Percentiles rank a stretch among this genome's conserved stretches.
Evolutionary conservation across 176 grass and related monocot genomes (phyloP).

Genomic region (Oryza nivara): DNA sequence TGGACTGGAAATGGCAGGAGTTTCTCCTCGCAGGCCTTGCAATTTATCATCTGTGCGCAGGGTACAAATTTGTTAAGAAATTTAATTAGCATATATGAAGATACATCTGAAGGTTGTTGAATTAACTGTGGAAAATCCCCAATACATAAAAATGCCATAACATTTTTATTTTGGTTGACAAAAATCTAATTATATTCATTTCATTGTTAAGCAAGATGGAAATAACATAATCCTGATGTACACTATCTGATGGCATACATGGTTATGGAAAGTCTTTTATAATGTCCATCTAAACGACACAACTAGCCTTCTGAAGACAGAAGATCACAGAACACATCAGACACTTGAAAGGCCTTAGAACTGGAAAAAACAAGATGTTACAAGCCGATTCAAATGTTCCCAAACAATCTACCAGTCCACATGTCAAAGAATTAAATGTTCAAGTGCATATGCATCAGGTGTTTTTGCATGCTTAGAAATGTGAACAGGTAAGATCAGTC

Average conservation of each 20-base stretch:
- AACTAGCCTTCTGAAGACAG: not conserved
- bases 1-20: conserved; percentile 58
- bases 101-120: conserved; percentile 1
- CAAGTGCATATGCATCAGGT: not conserved
- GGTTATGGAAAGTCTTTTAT: conserved; percentile 6
- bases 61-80: conserved; percentile 30
- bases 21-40: conserved; percentile 48
- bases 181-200: not conserved
- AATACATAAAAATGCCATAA: not conserved
- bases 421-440: not conserved
- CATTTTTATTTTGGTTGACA: not conserved
- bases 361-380: not conserved
- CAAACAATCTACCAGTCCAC: not conserved
- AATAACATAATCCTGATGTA: not conserved
- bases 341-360: not conserved
- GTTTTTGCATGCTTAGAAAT: not conserved
- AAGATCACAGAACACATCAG: not conserved
- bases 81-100: conserved; percentile 4
- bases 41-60: conserved; percentile 66
- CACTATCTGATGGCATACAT: not conserved
- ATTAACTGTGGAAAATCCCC: not conserved
- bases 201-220: not conserved
- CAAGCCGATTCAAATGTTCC: not conserved
- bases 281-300: not conserved
- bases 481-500: not conserved